Percentiles rank a stretch among this genome's conserved stretches.
Conservation (phyloP, 805 yeast genomes). For the Candida ascalaphidarum region DNA sequence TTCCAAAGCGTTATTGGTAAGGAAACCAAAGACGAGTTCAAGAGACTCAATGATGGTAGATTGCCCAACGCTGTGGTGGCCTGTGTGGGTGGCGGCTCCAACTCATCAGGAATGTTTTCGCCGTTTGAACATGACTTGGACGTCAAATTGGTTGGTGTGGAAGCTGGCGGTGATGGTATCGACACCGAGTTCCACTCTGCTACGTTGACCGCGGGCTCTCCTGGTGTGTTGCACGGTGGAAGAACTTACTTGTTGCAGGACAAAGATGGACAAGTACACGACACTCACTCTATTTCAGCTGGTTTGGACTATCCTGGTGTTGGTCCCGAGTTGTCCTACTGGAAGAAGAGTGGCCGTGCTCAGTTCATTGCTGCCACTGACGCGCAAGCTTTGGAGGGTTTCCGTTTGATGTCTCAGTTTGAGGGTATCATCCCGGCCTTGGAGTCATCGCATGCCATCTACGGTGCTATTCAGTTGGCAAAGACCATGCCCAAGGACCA, state of each 20-base stretch:
- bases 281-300: slow-evolving; percentile 96
- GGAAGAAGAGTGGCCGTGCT: slow-evolving; percentile 94
- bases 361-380: slow-evolving; percentile 87
- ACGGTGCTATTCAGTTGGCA: slow-evolving; percentile 85
- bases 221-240: slow-evolving; percentile 98
- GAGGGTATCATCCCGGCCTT: slow-evolving; percentile 99
- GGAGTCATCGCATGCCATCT: slow-evolving; percentile 95
- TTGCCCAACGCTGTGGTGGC: slow-evolving; percentile 94
- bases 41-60: slow-evolving; percentile 65
- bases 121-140: slow-evolving; percentile 79
- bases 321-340: slow-evolving; percentile 93
- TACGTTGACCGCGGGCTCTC: slow-evolving; percentile 86
- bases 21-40: slow-evolving; percentile 90
- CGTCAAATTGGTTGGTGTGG: slow-evolving; percentile 86
- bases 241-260: slow-evolving; percentile 89
- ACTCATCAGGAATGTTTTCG: slow-evolving; percentile 90
- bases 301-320: slow-evolving; percentile 99
- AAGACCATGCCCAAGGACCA: slow-evolving; percentile 70
- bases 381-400: slow-evolving; percentile 90
- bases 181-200: slow-evolving; percentile 90
- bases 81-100: slow-evolving; percentile 99
- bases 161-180: slow-evolving; percentile 98
- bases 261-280: slow-evolving; percentile 91
- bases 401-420: slow-evolving; percentile 77
- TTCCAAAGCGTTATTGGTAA: slow-evolving; percentile 96